Base-by-base conservation (phyloP, 495 filamentous ascomycete genomes). In the Penicillium pancosmium region DNA sequence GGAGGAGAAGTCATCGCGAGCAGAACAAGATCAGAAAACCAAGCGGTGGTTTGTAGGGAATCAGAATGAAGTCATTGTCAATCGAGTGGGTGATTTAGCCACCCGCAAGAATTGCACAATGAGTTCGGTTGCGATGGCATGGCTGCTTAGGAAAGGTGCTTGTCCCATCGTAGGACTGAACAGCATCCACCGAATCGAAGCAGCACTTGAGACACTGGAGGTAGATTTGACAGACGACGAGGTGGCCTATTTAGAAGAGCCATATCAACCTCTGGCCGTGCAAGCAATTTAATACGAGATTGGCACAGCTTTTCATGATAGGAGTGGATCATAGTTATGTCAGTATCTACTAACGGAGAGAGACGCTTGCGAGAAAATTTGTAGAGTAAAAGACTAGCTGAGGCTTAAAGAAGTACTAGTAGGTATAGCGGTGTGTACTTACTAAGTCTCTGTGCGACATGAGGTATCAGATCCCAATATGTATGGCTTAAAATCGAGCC, bases 151-250 rank as follows among this genome's bases (percentile, higher is more conserved):
- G 15, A 69, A 61, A 43, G 79, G 77, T 5, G 73, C 77, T 11
- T 79, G 73, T 55, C 86, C 87, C 9, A 84, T 88, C 59, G 75
- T 90, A 36, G 87, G 87, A 2, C 73, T 90, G 55, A 81, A 77
- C 55, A 84, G 73, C 57, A 59, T 80, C 4, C 65, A 80, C 63
- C 69, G 86, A 48, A 73, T 90, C 40, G 82, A 88, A 16, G 79
- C 85, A 58, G 81, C 79, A 6, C 62, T 83, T 27, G 69, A 72
- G 62, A 71, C 77, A 18, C 68, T 82, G 13, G 71, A 70, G 2
- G 74, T 84, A 56, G 62, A 61, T 25, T 56, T 90, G 62, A 82
- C 75, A 6, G 72, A 78, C 3, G 81, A 86, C 48, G 87, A 89
- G 46, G 69, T 81, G 40, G 73, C 70, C 53, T 81, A 79, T 55